Evolutionary conservation across 208 protist genomes (phyloP).

Genomic region (Wallacemonas rigidus): DNA sequence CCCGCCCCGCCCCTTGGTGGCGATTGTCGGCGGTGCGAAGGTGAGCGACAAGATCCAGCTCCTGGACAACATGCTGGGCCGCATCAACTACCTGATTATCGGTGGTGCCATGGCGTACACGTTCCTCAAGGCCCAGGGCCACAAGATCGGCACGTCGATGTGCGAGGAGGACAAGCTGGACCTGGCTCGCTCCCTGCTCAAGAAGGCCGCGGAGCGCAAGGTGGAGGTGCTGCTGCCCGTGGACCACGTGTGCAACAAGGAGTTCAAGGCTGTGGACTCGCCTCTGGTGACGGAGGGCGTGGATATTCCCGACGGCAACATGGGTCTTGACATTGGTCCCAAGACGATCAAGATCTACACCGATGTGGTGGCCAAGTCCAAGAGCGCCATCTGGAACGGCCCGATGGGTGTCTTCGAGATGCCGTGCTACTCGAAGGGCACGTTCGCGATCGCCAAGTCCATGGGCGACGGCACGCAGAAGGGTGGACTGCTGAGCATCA

Average conservation of each 20-base stretch:
- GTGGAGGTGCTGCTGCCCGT: constrained; percentile 98
- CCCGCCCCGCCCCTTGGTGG: constrained; percentile 91
- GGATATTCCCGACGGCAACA: constrained; percentile 84
- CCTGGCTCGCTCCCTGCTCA: constrained; percentile 85
- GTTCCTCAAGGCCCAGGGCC: constrained; percentile 92
- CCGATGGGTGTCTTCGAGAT: constrained; percentile 98
- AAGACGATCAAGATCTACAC: constrained; percentile 87
- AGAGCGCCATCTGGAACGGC: constrained; percentile 97
- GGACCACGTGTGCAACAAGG: constrained; percentile 96
- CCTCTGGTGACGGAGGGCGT: constrained; percentile 68
- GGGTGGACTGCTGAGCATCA: constrained; percentile 63
- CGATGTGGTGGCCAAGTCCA: constrained; percentile 73
- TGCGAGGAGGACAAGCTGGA: constrained; percentile 92
- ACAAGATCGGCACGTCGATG: constrained; percentile 94
- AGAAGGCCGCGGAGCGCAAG: constrained; percentile 94
- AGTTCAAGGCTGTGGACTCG: constrained; percentile 81
- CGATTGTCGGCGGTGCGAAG: constrained; percentile 98
- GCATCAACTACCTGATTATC: constrained; percentile 98
- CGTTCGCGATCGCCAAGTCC: constrained; percentile 77
- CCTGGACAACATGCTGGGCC: constrained; percentile 98
- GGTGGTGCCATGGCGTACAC: constrained; percentile 99
- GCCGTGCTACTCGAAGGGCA: constrained; percentile 93
- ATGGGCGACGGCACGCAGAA: constrained; percentile 75
- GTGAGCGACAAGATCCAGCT: constrained; percentile 99
- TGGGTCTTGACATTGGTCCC: constrained; percentile 98